Conservation (phyloP, 768 basidiomycete species). For the Fomitopsis serialis region DNA sequence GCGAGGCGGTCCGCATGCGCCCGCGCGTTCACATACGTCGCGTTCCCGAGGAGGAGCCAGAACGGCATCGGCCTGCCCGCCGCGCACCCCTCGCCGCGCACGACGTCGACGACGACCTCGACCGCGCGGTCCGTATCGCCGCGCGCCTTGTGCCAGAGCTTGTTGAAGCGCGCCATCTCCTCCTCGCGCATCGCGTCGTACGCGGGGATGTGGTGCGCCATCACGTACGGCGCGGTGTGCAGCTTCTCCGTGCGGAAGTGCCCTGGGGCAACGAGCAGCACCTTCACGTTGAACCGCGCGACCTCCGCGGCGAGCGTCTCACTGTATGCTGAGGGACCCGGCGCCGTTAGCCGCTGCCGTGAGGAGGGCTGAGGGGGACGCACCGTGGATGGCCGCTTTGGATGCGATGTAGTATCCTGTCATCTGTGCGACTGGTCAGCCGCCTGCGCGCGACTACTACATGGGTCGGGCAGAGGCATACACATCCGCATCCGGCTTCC, state of each 20-base stretch:
- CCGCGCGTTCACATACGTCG: slow-evolving; percentile 46
- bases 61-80: slow-evolving; percentile 40
- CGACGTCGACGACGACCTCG: slow-evolving; percentile 36
- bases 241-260: slow-evolving; percentile 58
- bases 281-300: slow-evolving; percentile 48
- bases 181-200: slow-evolving; percentile 41
- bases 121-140: slow-evolving; percentile 58
- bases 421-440: no score
- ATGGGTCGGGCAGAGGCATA: no score
- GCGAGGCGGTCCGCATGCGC: slow-evolving; percentile 42
- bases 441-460: no score
- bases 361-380: neutral
- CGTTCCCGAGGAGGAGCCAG: slow-evolving; percentile 44
- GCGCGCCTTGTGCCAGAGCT: neutral
- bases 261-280: slow-evolving; percentile 53
- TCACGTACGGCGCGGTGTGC: slow-evolving; percentile 27
- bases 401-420: slow-evolving; percentile 32
- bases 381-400: slow-evolving; percentile 36
- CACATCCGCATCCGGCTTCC: no score
- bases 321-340: slow-evolving; percentile 28
- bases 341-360: neutral
- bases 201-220: slow-evolving; percentile 37
- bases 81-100: slow-evolving; percentile 46
- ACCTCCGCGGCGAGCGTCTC: slow-evolving; percentile 52
- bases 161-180: slow-evolving; percentile 11